Evolutionary conservation across 768 basidiomycete species (phyloP).

Genomic region (Tylopilus cervinicoccineus): DNA sequence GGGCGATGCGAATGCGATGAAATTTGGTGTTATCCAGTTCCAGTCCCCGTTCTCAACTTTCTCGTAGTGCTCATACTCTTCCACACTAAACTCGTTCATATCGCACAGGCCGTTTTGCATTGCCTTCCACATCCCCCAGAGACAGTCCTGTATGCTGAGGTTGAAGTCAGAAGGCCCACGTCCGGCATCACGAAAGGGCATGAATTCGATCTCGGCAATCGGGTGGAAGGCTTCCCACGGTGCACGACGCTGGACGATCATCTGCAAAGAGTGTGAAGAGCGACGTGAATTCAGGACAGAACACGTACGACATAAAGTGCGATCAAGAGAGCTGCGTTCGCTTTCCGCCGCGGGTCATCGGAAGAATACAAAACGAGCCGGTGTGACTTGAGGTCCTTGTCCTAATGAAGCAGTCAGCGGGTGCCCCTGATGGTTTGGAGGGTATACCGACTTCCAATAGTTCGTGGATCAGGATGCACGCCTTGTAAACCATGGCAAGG

Average conservation of each 20-base stretch:
- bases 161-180: constrained; percentile 90
- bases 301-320: constrained; percentile 83
- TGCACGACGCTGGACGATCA: constrained; percentile 86
- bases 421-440: constrained; percentile 13
- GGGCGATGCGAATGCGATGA: constrained; percentile 93
- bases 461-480: constrained; percentile 88
- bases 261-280: constrained; percentile 43
- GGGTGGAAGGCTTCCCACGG: constrained; percentile 97
- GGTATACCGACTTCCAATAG: constrained; percentile 64
- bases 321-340: constrained; percentile 93
- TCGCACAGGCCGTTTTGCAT: constrained; percentile 92
- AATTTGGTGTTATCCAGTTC: constrained; percentile 92
- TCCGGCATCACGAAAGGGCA: constrained; percentile 95
- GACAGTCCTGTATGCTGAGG: constrained; percentile 88
- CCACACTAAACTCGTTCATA: constrained; percentile 89
- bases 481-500: constrained; percentile 90
- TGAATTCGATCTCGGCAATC: constrained; percentile 87
- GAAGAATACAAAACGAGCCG: constrained; percentile 87
- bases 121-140: constrained; percentile 85
- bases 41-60: constrained; percentile 95
- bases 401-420: constrained; percentile 43
- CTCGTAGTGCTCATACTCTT: constrained; percentile 92
- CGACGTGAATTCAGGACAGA: constrained; percentile 2
- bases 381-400: constrained; percentile 66
- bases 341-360: constrained; percentile 80